Percentiles rank a stretch among this genome's conserved stretches.
These are phyloP conservation scores for Trametes versicolor DNA, from an alignment of 1,284 basidiomycete genomes.

Conservation along the genomic window DNA sequence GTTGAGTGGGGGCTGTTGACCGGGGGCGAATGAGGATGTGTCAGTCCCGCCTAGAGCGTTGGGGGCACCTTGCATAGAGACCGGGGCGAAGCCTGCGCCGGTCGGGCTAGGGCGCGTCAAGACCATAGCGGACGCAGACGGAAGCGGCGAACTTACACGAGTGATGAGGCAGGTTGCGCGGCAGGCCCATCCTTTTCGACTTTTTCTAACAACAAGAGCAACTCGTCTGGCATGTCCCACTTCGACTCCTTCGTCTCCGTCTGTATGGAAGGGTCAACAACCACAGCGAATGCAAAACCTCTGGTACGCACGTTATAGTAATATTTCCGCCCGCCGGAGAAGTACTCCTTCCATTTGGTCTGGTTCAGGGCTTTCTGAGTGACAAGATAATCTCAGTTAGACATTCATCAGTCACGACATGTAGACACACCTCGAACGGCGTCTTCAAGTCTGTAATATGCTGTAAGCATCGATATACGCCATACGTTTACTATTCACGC, in stretches of 20 bases:
- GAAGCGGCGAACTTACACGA: conserved; percentile 34
- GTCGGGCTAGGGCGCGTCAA: conserved; percentile 26
- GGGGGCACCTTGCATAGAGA: conserved; percentile 45
- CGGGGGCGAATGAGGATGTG: conserved; percentile 46
- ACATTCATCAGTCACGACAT: background rate
- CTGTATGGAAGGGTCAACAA: conserved; percentile 47
- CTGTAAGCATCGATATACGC: conserved; percentile 17
- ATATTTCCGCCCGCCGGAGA: conserved; percentile 89
- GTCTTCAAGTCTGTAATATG: conserved; percentile 71
- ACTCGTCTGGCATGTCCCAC: conserved; percentile 95
- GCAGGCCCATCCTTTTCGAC: conserved; percentile 78
- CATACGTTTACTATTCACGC: conserved; percentile 16
- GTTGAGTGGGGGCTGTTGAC: conserved; percentile 50
- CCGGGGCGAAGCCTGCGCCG: conserved; percentile 31
- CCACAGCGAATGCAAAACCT: background rate
- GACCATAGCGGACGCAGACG: background rate
- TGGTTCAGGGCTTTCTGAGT: conserved; percentile 81
- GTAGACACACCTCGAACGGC: conserved; percentile 77
- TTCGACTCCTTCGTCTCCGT: conserved; percentile 89
- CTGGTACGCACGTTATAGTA: conserved; percentile 81
- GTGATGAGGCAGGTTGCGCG: conserved; percentile 42
- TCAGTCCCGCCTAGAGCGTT: conserved; percentile 47
- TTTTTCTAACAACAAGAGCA: conserved; percentile 81
- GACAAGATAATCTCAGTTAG: conserved; percentile 8
- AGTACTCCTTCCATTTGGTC: conserved; percentile 95